These are phyloP conservation scores for Psophocarpus tetragonolobus DNA, from an alignment of 306 rosid species.

Conservation along the genomic window DNA sequence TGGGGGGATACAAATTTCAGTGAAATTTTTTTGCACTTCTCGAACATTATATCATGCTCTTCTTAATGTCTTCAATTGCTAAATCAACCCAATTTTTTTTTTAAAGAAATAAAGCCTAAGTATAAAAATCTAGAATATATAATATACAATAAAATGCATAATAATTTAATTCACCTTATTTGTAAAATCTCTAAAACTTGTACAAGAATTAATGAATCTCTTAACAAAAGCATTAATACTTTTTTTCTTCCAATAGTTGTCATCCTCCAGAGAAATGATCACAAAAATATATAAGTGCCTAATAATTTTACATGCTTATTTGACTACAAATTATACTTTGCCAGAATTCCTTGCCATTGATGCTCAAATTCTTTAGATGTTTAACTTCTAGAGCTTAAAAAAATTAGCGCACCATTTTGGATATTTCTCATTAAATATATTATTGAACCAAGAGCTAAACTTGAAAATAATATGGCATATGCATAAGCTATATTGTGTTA, in stretches of 20 bases:
- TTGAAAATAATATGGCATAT: neutral
- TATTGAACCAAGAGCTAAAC: neutral
- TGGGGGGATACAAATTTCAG: too few relatives aligned
- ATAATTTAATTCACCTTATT: neutral
- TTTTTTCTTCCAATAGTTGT: neutral
- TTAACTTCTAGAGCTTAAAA: too few relatives aligned
- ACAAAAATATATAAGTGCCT: neutral
- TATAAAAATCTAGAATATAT: too few relatives aligned
- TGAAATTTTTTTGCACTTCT: too few relatives aligned
- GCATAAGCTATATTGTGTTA: too few relatives aligned
- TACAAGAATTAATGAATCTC: neutral
- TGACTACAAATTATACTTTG: neutral
- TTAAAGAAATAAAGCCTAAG: too few relatives aligned
- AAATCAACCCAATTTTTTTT: too few relatives aligned
- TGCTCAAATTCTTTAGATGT: too few relatives aligned
- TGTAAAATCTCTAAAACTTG: neutral
- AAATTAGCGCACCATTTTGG: neutral
- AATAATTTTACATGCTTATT: constrained; percentile 5
- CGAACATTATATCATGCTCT: too few relatives aligned
- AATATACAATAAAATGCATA: neutral
- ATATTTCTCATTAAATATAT: neutral
- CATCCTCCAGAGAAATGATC: constrained; percentile 12
- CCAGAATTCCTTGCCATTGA: neutral
- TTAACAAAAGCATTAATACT: constrained; percentile 14
- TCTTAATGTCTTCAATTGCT: too few relatives aligned